Evolutionary conservation across 1,284 basidiomycete species (phyloP).

Genomic region (Ganoderma lingzhi): DNA sequence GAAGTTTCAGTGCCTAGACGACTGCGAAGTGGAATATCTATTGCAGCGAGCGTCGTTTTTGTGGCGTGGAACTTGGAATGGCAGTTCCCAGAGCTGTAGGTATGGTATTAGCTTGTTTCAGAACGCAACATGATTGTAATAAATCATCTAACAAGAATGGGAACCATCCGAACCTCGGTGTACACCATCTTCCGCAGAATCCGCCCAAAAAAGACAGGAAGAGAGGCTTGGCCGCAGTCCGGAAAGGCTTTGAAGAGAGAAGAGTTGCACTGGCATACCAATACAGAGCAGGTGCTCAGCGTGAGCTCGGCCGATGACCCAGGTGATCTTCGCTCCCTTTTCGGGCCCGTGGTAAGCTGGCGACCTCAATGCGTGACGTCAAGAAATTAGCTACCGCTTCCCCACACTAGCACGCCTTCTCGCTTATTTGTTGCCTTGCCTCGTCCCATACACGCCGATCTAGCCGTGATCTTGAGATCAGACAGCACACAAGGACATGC

Average conservation of each 20-base stretch:
- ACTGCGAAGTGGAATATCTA: background rate
- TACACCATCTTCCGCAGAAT: background rate
- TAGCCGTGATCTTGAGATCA: constrained; percentile 8
- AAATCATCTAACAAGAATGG: background rate
- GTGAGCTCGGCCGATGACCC: constrained; percentile 6
- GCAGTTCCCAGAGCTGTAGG: background rate
- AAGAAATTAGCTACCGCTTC: constrained; percentile 12
- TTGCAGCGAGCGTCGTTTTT: constrained; percentile 23
- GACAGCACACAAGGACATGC: background rate
- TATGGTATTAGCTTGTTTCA: background rate
- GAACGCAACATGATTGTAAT: background rate
- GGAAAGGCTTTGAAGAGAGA: background rate
- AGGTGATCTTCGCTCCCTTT: constrained; percentile 28
- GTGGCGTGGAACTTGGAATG: constrained; percentile 5
- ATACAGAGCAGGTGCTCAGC: background rate
- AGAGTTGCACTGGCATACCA: background rate
- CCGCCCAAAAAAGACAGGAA: background rate
- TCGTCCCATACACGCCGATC: constrained; percentile 9
- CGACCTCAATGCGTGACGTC: constrained; percentile 30
- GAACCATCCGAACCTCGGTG: background rate
- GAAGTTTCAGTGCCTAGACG: constrained; percentile 23
- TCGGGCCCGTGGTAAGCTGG: constrained; percentile 25
- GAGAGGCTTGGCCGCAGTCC: background rate
- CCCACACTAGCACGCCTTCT: constrained; percentile 16
- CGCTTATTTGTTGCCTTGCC: constrained; percentile 3